A percentile compares a stretch with the other conserved stretches of the same genome.
These are phyloP conservation scores for Ogataea glucozyma DNA, from an alignment of 805 yeast genomes.

Conservation along the genomic window DNA sequence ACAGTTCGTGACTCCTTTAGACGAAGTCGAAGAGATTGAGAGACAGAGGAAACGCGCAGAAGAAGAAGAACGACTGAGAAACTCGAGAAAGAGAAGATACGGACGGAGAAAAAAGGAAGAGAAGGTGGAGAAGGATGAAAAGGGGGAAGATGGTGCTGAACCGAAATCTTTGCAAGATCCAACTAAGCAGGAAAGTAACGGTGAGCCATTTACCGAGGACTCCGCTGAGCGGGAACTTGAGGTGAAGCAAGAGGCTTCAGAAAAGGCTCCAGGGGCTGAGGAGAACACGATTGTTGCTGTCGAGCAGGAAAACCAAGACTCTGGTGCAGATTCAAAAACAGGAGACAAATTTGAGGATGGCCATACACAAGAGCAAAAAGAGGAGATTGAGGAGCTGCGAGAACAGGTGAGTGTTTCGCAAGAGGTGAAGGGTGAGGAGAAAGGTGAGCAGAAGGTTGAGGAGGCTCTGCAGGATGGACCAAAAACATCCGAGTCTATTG, in stretches of 20 bases:
- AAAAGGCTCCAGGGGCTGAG: too few species aligned
- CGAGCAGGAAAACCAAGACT: too few species aligned
- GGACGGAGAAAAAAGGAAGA: slow-evolving; percentile 38
- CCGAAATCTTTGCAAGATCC: too few species aligned
- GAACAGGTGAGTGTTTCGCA: slow-evolving; percentile 10
- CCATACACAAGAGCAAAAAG: too few species aligned
- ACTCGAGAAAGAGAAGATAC: slow-evolving; percentile 41
- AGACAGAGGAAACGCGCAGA: slow-evolving; percentile 36
- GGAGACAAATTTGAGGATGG: slow-evolving; percentile 34
- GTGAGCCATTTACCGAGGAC: too few species aligned
- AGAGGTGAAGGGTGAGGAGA: slow-evolving; percentile 34
- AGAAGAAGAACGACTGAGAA: slow-evolving; percentile 33
- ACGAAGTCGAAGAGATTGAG: slow-evolving; percentile 53
- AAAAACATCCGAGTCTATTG: slow-evolving; percentile 5
- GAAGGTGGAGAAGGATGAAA: neutral
- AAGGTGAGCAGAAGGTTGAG: slow-evolving; percentile 32
- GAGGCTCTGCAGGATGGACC: neutral
- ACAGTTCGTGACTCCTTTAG: slow-evolving; percentile 59
- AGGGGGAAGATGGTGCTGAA: neutral
- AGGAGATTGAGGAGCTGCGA: slow-evolving; percentile 34
- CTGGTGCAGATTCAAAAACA: too few species aligned
- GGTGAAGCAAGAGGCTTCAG: too few species aligned
- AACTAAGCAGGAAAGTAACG: too few species aligned
- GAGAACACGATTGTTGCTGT: too few species aligned
- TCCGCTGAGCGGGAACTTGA: slow-evolving; percentile 34